These are phyloP conservation scores for Aspergillus sp. DNA, from an alignment of 2,329 filamentous ascomycete species.

Conservation along the genomic window DNA sequence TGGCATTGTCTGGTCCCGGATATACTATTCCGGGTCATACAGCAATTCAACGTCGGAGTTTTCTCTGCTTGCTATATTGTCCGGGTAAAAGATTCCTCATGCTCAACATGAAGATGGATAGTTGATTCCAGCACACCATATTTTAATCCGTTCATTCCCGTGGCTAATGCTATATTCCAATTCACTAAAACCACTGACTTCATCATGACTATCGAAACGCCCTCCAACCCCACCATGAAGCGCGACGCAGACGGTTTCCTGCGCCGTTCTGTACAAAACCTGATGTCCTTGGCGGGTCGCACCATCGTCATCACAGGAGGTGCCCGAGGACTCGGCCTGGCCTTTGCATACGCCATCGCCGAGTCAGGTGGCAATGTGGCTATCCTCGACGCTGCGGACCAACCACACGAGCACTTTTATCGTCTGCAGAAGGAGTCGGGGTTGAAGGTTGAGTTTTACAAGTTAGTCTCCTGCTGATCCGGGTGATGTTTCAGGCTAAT, in stretches of 20 bases:
- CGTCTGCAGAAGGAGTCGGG: not conserved
- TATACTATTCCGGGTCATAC: no score
- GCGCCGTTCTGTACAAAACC: not conserved
- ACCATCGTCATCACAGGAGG: not conserved
- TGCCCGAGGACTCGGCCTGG: not conserved
- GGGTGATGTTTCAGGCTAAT: not conserved
- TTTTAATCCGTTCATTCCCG: no score
- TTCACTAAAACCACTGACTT: no score
- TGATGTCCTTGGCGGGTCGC: not conserved
- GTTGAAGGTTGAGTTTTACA: not conserved
- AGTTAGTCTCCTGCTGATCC: not conserved
- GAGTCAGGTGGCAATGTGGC: not conserved
- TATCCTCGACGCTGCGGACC: not conserved
- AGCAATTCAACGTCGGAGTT: no score
- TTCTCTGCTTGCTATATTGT: no score
- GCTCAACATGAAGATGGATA: no score
- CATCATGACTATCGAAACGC: no score
- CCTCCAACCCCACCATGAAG: not conserved
- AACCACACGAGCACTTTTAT: not conserved
- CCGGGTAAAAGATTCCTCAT: no score
- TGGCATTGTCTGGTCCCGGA: no score
- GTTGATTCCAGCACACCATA: no score
- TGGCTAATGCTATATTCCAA: no score
- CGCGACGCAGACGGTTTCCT: not conserved
- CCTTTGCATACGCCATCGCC: not conserved